These are phyloP conservation scores for Erodium maritimum DNA, from an alignment of 345 rosid genomes.

Conservation along the genomic window DNA sequence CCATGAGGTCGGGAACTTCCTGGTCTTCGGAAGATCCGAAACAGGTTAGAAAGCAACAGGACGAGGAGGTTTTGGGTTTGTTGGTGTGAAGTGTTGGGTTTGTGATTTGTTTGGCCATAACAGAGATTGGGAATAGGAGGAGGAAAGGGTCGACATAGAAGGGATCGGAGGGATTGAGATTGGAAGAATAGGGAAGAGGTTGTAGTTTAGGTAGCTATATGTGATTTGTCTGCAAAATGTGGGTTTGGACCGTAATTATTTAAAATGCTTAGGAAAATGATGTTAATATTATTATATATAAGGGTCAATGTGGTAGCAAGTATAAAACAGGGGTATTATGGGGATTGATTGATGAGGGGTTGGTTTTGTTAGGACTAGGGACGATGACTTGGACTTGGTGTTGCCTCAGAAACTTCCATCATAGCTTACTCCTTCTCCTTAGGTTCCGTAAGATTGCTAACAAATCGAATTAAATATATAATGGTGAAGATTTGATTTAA, in stretches of 20 bases:
- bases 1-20: conserved; percentile 8
- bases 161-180: background rate
- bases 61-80: conserved; percentile 8
- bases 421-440: too few relatives aligned
- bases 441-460: too few relatives aligned
- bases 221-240: too few relatives aligned
- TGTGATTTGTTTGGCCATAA: conserved; percentile 20
- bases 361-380: background rate
- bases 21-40: conserved; percentile 28
- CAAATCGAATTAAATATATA: too few relatives aligned
- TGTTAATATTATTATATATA: too few relatives aligned
- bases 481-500: too few relatives aligned
- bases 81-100: conserved; percentile 6
- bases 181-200: background rate
- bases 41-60: conserved; percentile 22
- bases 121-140: background rate
- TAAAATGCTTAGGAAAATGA: background rate
- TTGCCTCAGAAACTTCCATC: too few relatives aligned
- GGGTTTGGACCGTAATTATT: background rate
- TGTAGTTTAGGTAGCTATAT: background rate
- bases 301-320: background rate
- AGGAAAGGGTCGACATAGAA: background rate
- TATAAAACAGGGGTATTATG: too few relatives aligned
- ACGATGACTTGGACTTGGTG: background rate
- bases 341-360: background rate